These are phyloP conservation scores for Entonaema liquescens DNA, from an alignment of 495 filamentous ascomycete species.

Conservation along the genomic window DNA sequence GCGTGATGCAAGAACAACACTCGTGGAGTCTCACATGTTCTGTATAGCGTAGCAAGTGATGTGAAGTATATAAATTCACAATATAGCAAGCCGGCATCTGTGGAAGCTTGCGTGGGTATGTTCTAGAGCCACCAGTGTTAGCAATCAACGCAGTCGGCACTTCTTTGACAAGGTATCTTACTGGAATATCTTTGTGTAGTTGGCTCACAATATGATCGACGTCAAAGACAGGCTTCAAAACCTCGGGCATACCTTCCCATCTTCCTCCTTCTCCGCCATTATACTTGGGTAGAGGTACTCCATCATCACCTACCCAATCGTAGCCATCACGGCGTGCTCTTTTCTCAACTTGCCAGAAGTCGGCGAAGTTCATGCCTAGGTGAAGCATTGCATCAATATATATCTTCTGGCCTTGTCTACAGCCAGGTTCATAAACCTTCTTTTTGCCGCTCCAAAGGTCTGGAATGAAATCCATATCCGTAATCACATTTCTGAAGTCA, in stretches of 20 bases:
- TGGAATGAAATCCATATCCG: constrained; percentile 17
- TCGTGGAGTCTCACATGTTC: background rate
- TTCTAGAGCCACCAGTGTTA: background rate
- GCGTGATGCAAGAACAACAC: constrained; percentile 15
- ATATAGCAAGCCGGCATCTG: constrained; percentile 12
- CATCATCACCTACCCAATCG: constrained; percentile 21
- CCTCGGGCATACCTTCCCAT: constrained; percentile 13
- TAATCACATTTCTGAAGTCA: constrained; percentile 20
- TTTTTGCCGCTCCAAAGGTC: constrained; percentile 13
- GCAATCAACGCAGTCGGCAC: no score
- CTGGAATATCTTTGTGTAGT: constrained; percentile 7
- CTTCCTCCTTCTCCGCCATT: constrained; percentile 6
- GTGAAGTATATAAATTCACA: constrained; percentile 25
- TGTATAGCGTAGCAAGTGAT: constrained; percentile 4
- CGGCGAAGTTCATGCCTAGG: constrained; percentile 16
- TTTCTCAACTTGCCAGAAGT: constrained; percentile 19
- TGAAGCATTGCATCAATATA: constrained; percentile 25
- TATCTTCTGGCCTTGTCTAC: constrained; percentile 1
- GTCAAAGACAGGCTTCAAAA: constrained; percentile 10
- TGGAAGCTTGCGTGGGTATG: background rate
- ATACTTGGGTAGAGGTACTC: constrained; percentile 12
- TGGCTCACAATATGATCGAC: constrained; percentile 3
- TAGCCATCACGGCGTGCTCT: constrained; percentile 20
- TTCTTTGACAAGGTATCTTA: background rate
- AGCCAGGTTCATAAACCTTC: constrained; percentile 6